These are phyloP conservation scores for Candida namnaoensis DNA, from an alignment of 805 yeast genomes.

Conservation along the genomic window DNA sequence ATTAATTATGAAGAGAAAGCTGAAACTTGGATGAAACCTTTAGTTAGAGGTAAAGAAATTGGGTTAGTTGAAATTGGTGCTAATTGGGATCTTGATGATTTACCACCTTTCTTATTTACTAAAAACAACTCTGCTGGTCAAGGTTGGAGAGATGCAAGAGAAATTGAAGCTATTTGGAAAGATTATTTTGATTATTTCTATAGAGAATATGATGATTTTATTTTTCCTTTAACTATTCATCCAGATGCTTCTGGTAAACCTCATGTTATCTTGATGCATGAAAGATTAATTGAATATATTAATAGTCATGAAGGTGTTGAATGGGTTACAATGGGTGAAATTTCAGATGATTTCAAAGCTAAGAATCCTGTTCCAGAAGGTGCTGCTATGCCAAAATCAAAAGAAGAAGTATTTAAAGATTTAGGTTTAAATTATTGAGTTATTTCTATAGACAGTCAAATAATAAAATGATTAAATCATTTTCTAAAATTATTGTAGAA, in stretches of 20 bases:
- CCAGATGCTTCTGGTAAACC: slow-evolving; percentile 30
- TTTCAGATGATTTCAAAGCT: slow-evolving; percentile 22
- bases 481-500: too few species aligned
- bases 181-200: slow-evolving; percentile 29
- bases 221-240: slow-evolving; percentile 28
- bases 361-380: slow-evolving; percentile 19
- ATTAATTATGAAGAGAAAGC: slow-evolving; percentile 26
- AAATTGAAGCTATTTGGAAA: slow-evolving; percentile 28
- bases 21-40: slow-evolving; percentile 28
- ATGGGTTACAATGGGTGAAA: slow-evolving; percentile 30
- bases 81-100: slow-evolving; percentile 28
- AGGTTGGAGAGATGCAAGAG: slow-evolving; percentile 28
- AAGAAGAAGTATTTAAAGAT: slow-evolving; percentile 4
- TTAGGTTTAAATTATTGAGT: neutral
- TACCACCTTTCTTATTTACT: slow-evolving; percentile 27
- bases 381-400: slow-evolving; percentile 18
- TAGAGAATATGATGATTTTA: slow-evolving; percentile 26
- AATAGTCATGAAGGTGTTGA: slow-evolving; percentile 29
- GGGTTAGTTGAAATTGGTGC: slow-evolving; percentile 29
- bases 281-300: slow-evolving; percentile 24
- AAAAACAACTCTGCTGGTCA: slow-evolving; percentile 21
- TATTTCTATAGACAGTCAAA: too few species aligned
- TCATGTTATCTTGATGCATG: slow-evolving; percentile 27
- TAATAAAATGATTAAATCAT: too few species aligned
- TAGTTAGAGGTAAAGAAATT: slow-evolving; percentile 21